Conservation (phyloP, 306 rosid species). For the Corylus americana region DNA sequence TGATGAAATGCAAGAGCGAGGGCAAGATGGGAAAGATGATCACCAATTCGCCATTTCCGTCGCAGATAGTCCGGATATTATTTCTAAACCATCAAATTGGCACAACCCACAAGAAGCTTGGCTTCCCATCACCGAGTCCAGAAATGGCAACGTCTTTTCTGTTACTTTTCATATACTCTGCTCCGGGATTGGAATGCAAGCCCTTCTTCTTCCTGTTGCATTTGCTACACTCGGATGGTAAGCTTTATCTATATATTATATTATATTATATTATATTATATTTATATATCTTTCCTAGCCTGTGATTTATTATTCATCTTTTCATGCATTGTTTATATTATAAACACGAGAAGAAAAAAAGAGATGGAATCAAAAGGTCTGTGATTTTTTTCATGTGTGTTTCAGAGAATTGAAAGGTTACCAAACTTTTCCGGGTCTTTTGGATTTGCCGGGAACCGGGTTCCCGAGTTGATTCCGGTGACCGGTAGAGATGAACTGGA, state of each 20-base stretch:
- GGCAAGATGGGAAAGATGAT: background rate
- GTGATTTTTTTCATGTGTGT: no score
- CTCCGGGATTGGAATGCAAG: constrained; percentile 60
- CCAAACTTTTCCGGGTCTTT: no score
- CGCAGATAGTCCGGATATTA: background rate
- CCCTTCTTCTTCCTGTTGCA: constrained; percentile 63
- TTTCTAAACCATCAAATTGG: background rate
- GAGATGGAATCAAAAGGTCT: no score
- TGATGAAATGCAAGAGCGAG: no score
- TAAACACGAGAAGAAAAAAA: no score
- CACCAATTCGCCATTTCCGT: background rate
- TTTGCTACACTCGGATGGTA: constrained; percentile 75
- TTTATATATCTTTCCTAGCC: background rate
- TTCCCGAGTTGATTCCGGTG: no score
- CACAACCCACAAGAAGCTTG: constrained; percentile 47
- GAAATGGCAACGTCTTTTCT: constrained; percentile 43
- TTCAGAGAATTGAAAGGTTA: no score
- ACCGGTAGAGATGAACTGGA: no score
- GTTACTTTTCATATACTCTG: constrained; percentile 49
- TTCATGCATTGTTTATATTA: no score
- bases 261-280: no score
- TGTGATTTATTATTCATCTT: no score
- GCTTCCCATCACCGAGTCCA: constrained; percentile 67
- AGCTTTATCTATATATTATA: background rate
- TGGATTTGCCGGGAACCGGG: no score